phyloP scores from a whole-genome alignment of 1,284 basidiomycete species.

The Kwoniella shivajii region DNA sequence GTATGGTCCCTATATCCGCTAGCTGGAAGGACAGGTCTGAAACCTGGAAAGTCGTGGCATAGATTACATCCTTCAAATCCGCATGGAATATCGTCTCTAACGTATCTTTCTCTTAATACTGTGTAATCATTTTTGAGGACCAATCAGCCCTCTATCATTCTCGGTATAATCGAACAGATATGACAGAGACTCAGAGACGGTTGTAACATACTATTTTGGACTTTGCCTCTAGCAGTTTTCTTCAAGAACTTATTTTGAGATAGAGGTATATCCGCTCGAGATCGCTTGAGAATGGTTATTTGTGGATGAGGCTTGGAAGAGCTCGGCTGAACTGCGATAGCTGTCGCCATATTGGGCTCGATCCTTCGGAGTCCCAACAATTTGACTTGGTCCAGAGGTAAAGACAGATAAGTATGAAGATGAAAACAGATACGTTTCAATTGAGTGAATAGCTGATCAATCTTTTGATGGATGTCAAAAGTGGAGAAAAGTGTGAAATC shows the following conservation, averaged over 20 bases:
- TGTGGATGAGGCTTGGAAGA: constrained; percentile 36
- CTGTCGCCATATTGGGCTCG: constrained; percentile 33
- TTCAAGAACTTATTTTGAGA: constrained; percentile 89
- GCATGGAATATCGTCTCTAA: constrained; percentile 91
- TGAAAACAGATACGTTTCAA: too few relatives aligned
- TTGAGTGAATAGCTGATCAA: too few relatives aligned
- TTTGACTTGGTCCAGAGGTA: too few relatives aligned
- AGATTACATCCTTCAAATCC: constrained; percentile 72
- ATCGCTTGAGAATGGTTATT: constrained; percentile 77
- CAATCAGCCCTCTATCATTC: too few relatives aligned
- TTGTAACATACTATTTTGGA: constrained; percentile 72
- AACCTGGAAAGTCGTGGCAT: constrained; percentile 59
- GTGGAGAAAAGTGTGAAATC: too few relatives aligned
- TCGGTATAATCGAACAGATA: too few relatives aligned
- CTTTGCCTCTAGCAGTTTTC: constrained; percentile 92
- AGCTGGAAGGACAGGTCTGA: constrained; percentile 57
- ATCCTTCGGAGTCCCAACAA: too few relatives aligned
- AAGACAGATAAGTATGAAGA: too few relatives aligned
- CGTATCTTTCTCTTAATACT: constrained; percentile 93
- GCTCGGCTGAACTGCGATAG: constrained; percentile 22
- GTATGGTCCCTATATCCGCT: constrained; percentile 60
- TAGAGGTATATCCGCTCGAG: constrained; percentile 69
- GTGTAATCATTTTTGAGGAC: too few relatives aligned
- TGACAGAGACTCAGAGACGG: too few relatives aligned
- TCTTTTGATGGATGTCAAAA: too few relatives aligned